These are phyloP conservation scores for Eutypa lata DNA, from an alignment of 2,329 filamentous ascomycete species.

Conservation along the genomic window DNA sequence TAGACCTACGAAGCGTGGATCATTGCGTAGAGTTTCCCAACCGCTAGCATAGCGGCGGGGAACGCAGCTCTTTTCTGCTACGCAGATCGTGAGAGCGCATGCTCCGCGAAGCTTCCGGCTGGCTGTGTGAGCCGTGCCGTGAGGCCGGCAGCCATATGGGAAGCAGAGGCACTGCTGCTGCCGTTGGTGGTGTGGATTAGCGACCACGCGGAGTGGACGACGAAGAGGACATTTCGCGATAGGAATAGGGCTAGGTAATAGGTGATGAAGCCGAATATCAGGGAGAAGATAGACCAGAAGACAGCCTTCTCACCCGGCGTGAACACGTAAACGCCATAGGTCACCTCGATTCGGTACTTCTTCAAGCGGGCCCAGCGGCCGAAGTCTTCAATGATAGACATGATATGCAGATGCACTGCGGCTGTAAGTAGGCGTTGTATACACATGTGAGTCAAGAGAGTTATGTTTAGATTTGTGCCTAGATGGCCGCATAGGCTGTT, in stretches of 20 bases:
- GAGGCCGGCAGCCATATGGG: no score
- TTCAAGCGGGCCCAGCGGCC: slow-evolving; percentile 71
- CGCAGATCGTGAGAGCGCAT: background rate
- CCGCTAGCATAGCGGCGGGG: no score
- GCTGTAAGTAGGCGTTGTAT: background rate
- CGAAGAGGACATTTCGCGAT: slow-evolving; percentile 60
- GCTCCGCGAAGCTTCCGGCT: background rate
- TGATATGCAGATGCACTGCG: background rate
- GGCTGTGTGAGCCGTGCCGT: no score
- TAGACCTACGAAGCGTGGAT: no score
- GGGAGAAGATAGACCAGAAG: slow-evolving; percentile 72
- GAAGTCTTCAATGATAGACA: slow-evolving; percentile 30
- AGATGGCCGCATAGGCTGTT: background rate
- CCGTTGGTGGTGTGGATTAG: background rate
- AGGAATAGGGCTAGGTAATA: slow-evolving; percentile 68
- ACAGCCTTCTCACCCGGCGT: slow-evolving; percentile 74
- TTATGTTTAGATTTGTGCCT: no score
- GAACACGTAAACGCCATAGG: slow-evolving; percentile 76
- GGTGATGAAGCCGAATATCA: slow-evolving; percentile 65
- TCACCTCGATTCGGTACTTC: slow-evolving; percentile 80
- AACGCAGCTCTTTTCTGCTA: background rate
- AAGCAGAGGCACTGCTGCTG: background rate
- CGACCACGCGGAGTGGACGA: slow-evolving; percentile 36
- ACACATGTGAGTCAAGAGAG: background rate
- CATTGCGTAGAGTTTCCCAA: no score